A percentile compares a stretch with the other conserved stretches of the same genome.
Conservation (phyloP, 2,329 filamentous ascomycete genomes). For the Paecilomyces fulvus region DNA sequence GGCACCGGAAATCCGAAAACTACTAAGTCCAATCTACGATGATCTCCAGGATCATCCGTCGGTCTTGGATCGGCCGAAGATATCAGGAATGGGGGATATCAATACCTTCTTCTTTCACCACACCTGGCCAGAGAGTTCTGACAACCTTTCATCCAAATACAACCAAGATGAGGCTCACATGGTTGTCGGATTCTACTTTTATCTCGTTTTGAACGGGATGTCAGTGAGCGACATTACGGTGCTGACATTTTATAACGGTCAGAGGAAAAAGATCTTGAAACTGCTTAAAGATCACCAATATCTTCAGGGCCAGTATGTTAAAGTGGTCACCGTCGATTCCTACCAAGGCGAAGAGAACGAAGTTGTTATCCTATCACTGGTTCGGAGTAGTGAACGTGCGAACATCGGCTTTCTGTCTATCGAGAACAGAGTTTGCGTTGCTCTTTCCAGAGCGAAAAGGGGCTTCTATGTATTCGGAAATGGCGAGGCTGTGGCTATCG, state of each 20-base stretch:
- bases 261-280: slow-evolving; percentile 57
- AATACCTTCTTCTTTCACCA: slow-evolving; percentile 59
- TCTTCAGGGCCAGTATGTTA: slow-evolving; percentile 40
- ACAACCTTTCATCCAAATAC: slow-evolving; percentile 56
- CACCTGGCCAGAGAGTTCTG: slow-evolving; percentile 54
- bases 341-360: slow-evolving; percentile 92
- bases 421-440: slow-evolving; percentile 54
- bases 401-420: slow-evolving; percentile 67
- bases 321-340: slow-evolving; percentile 74
- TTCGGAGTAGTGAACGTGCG: slow-evolving; percentile 54
- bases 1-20: slow-evolving; percentile 57
- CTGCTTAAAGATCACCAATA: slow-evolving; percentile 34
- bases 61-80: slow-evolving; percentile 45
- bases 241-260: slow-evolving; percentile 81
- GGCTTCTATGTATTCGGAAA: slow-evolving; percentile 86
- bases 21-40: slow-evolving; percentile 55
- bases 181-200: slow-evolving; percentile 62
- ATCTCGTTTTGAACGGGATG: slow-evolving; percentile 63
- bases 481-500: slow-evolving; percentile 42
- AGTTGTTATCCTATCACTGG: slow-evolving; percentile 69
- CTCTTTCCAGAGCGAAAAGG: slow-evolving; percentile 60
- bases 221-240: slow-evolving; percentile 59
- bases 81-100: slow-evolving; percentile 55
- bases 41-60: slow-evolving; percentile 50
- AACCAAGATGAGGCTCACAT: slow-evolving; percentile 69